Evolutionary conservation across 768 basidiomycete genomes (phyloP).

Genomic region (Tulasnella sp.): DNA sequence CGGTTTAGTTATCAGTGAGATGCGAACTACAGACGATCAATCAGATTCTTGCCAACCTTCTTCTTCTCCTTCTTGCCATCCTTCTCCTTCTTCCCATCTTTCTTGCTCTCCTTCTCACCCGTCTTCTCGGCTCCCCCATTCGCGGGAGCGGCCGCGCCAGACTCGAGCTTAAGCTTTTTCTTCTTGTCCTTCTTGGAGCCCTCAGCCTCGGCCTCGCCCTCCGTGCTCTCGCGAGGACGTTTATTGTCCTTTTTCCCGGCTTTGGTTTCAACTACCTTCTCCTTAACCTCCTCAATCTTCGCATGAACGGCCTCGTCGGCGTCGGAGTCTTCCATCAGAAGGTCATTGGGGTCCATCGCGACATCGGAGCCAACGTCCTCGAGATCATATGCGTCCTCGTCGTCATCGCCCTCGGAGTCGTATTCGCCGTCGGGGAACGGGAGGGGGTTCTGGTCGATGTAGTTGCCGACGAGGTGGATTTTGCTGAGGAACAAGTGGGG

Average conservation of each 20-base stretch:
- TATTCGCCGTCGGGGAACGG: constrained; percentile 11
- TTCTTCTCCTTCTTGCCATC: constrained; percentile 28
- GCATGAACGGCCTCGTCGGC: constrained; percentile 33
- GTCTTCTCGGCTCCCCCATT: constrained; percentile 33
- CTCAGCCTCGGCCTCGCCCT: constrained; percentile 20
- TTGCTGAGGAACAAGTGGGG: constrained; percentile 31
- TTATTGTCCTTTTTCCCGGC: constrained; percentile 34
- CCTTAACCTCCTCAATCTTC: constrained; percentile 32
- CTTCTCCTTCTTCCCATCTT: constrained; percentile 29
- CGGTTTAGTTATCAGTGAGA: background rate
- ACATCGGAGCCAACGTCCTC: constrained; percentile 37
- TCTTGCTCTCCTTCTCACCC: constrained; percentile 28
- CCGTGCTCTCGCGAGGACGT: constrained; percentile 36
- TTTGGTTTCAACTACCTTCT: constrained; percentile 28
- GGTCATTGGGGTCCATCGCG: constrained; percentile 34
- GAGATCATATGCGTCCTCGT: constrained; percentile 31
- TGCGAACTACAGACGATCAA: background rate
- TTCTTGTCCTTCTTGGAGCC: constrained; percentile 38
- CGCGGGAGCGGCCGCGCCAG: constrained; percentile 33
- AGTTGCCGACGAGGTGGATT: constrained; percentile 43
- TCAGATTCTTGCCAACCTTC: constrained; percentile 26
- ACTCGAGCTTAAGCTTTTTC: constrained; percentile 41
- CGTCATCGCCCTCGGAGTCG: constrained; percentile 26
- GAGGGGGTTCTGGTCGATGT: constrained; percentile 33
- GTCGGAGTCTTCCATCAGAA: constrained; percentile 35